Base-by-base conservation (phyloP, 768 basidiomycete species). In the Naematelia aurantialba region DNA sequence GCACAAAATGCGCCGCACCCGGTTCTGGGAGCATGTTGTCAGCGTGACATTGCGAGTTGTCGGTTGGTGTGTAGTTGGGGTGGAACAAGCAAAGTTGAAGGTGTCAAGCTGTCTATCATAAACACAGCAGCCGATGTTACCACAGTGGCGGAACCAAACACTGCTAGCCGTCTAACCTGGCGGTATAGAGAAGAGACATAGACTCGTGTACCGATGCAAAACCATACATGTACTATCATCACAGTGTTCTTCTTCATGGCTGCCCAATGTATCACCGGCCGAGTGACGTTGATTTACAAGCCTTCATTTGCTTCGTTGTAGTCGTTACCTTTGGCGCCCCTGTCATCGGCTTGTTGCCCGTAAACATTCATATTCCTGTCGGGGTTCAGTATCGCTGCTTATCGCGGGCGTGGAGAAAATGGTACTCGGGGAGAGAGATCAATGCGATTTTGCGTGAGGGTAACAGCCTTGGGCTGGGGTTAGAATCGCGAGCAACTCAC, bases 291-390 rank as follows among this genome's bases (percentile, higher is more conserved):
- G n/a, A n/a, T n/a, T n/a, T n/a, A n/a, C n/a, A n/a, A n/a, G 19
- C 22, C 24, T 42, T 39, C 47, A 25, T 54, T 58, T 8, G 67
- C 65, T 48, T 72, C 70, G 52, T 72, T 68, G 42, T 72, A 72
- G 45, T 69, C 59, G 47, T 72, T 69, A 0, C 67, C 67, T 19
- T 55, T 72, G 14, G 62, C 29, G 25, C 67, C 69, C 27, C 65
- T 47, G 53, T 72, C 70, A 44, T 72, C 67, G 2, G 70, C 56
- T 42, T 72, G 70, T 42, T 63, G 45, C 4, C 70, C 70, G 62
- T 72, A 72, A 1, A 55, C 60, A 63, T 70, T 19, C 1, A 50
- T 1, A 25, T 14, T 47, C 21, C 26, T 22, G 22, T 26, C 26
- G 26, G n/a, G n/a, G n/a, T n/a, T n/a, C n/a, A n/a, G n/a, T n/a